These are phyloP conservation scores for Mycena rosella DNA, from an alignment of 768 basidiomycete genomes.

Conservation along the genomic window DNA sequence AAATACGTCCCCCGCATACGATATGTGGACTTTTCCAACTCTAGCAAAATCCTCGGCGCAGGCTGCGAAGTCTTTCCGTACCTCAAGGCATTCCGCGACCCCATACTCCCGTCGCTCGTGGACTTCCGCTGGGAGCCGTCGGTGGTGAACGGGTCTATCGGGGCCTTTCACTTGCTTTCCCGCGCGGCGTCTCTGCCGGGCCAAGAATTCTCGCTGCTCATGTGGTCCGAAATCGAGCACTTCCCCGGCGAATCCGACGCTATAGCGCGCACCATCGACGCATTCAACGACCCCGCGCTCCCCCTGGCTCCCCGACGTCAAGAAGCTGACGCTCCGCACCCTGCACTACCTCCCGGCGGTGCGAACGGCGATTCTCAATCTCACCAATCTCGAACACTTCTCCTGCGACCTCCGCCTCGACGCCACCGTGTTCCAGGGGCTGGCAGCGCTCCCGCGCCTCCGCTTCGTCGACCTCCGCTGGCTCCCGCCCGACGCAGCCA, in stretches of 20 bases:
- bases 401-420: slow-evolving; percentile 31
- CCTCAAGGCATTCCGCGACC: slow-evolving; percentile 33
- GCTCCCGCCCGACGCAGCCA: slow-evolving; percentile 3
- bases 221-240: slow-evolving; percentile 34
- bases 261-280: slow-evolving; percentile 30
- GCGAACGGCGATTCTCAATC: slow-evolving; percentile 13
- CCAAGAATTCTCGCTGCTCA: slow-evolving; percentile 24
- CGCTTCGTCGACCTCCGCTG: slow-evolving; percentile 31
- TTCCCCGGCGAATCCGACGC: neutral
- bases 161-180: slow-evolving; percentile 33
- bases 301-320: slow-evolving; percentile 35
- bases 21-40: slow-evolving; percentile 34
- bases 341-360: slow-evolving; percentile 34
- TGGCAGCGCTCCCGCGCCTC: slow-evolving; percentile 28
- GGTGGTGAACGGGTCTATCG: slow-evolving; percentile 27
- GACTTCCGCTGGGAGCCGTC: slow-evolving; percentile 36
- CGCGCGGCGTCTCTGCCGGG: slow-evolving; percentile 27
- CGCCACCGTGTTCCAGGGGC: slow-evolving; percentile 6
- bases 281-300: slow-evolving; percentile 35
- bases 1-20: slow-evolving; percentile 34
- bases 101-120: slow-evolving; percentile 24
- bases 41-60: slow-evolving; percentile 24
- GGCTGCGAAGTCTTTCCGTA: slow-evolving; percentile 35
- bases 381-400: slow-evolving; percentile 26
- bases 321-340: slow-evolving; percentile 32